A percentile compares a stretch with the other conserved stretches of the same genome.
phyloP scores from a whole-genome alignment of 306 rosid genomes.

The Lablab purpureus region DNA sequence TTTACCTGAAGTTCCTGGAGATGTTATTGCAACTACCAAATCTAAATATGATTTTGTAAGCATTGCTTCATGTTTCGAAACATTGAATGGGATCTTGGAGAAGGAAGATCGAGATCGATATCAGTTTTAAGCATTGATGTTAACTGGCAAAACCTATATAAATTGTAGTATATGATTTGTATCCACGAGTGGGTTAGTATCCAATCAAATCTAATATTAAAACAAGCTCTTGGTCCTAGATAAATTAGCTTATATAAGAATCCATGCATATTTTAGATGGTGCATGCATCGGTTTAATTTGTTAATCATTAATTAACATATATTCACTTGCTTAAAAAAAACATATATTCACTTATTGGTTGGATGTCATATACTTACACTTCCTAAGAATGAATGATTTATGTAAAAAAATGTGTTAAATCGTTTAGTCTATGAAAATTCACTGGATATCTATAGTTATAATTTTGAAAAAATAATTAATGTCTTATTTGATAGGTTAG shows the following conservation, averaged over 20 bases:
- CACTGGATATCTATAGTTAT: too few relatives aligned
- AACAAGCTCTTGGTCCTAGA: constrained; percentile 37
- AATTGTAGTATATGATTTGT: constrained; percentile 26
- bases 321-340: too few relatives aligned
- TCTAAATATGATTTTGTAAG: constrained; percentile 32
- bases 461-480: too few relatives aligned
- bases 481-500: too few relatives aligned
- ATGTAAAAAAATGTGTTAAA: too few relatives aligned
- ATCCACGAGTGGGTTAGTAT: constrained; percentile 57
- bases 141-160: constrained; percentile 39
- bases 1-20: constrained; percentile 22
- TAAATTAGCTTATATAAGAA: constrained; percentile 12
- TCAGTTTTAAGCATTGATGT: constrained; percentile 31
- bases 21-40: constrained; percentile 49
- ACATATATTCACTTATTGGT: too few relatives aligned
- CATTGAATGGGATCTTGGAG: constrained; percentile 53
- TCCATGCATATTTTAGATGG: constrained; percentile 10
- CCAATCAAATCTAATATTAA: constrained; percentile 50
- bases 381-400: too few relatives aligned
- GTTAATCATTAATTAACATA: too few relatives aligned
- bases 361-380: too few relatives aligned
- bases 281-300: constrained; percentile 46
- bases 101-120: constrained; percentile 35
- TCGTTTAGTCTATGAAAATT: too few relatives aligned
- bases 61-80: constrained; percentile 59